Evolutionary conservation across 257 asterid species (phyloP), one percentile per base, ranked within the genome.

Genomic region (Avicennia marina): DNA sequence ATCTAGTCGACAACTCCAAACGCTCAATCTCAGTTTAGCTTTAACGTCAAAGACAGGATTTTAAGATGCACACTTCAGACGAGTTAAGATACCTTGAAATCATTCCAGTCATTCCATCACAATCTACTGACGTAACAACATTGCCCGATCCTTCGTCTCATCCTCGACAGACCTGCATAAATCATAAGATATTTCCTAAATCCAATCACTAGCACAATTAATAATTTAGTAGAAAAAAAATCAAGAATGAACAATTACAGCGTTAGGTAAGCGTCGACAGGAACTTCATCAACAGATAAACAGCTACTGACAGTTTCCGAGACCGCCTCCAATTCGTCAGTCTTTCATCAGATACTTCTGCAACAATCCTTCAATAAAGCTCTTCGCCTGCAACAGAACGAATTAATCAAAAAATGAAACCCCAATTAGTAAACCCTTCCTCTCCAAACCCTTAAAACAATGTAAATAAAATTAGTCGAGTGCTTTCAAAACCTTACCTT

Each of bases 41-140:
- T 26, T 40, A 50, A 70, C 52, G 43, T 24, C 15, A 33, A 61
- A 62, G 21, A 22, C 6, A 12, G n/a, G 11, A 13, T 26, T 56
- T 53, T 29, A 9, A 38, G 15, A 49, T 34, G 41, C 18, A 58
- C 26, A 60, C 24, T 39, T 46, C n/a, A 34, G 39, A 53, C 1
- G 9, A 51, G 56, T 46, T 18, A 58, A 11, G 36, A 44, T 75
- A 89, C 97, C 97, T 89, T 89, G 60, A 89, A 85, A 67, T 89
- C 97, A 81, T 89, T 95, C 76, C n/a, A n/a, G n/a, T n/a, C n/a
- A 89, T 82, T 53, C 91, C 95, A 62, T 83, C 70, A 86, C 93
- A 53, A 69, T 75, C 76, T 89, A 95, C 78, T 63, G 78, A 41
- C 86, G 89, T 11, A 93, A 90, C 12, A 95, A 89, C 93, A 89